Percentiles rank a stretch among this genome's conserved stretches.
These are phyloP conservation scores for Rhizophora apiculata DNA, from an alignment of 345 rosid genomes.

Conservation along the genomic window DNA sequence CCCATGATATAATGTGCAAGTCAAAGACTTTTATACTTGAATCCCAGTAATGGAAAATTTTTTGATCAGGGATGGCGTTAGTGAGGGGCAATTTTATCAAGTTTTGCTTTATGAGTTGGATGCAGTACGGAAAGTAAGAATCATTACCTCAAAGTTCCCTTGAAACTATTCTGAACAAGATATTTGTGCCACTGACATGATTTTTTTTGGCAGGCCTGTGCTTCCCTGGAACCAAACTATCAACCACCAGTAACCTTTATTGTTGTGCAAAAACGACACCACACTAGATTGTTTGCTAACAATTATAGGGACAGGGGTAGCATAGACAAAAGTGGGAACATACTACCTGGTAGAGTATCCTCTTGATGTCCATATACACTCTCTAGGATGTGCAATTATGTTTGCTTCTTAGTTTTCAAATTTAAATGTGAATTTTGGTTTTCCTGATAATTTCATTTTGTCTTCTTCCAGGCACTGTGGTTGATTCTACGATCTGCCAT, in stretches of 20 bases:
- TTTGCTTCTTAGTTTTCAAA: background rate
- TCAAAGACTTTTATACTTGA: background rate
- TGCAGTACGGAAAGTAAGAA: conserved; percentile 70
- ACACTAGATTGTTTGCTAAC: conserved; percentile 88
- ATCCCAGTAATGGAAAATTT: background rate
- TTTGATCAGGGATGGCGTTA: conserved; percentile 86
- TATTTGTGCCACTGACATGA: conserved; percentile 10
- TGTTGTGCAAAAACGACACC: conserved; percentile 94
- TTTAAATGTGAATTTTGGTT: background rate
- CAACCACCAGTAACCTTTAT: conserved; percentile 99
- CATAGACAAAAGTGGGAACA: conserved; percentile 85
- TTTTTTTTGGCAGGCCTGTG: conserved; percentile 62
- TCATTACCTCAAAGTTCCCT: background rate
- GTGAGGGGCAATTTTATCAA: conserved; percentile 97
- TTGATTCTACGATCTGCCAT: conserved; percentile 92
- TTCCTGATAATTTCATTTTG: background rate
- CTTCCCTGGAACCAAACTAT: conserved; percentile 94
- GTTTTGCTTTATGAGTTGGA: conserved; percentile 78
- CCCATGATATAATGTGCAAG: background rate
- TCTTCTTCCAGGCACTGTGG: conserved; percentile 71
- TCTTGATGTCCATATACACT: background rate
- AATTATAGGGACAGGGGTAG: conserved; percentile 92
- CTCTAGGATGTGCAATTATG: background rate
- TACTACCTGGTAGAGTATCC: conserved; percentile 67
- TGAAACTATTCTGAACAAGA: background rate